Evolutionary conservation across 2,329 filamentous ascomycete genomes (phyloP), one percentile per base, ranked within the genome.

Genomic region (Phyllachora maydis): DNA sequence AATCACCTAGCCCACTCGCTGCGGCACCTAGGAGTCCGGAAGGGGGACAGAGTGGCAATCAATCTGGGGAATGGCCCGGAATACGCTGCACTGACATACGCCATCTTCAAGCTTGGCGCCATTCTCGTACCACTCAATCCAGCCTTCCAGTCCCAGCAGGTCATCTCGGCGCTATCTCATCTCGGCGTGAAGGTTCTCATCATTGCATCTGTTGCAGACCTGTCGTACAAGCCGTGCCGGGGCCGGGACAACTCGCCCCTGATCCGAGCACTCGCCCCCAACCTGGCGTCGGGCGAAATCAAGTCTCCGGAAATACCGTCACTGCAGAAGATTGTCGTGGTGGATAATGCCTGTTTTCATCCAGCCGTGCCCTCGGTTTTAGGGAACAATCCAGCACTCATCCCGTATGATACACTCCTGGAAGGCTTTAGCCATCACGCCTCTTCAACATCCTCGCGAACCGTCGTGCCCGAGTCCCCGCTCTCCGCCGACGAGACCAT

Each of bases 91-190:
- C 60, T 88, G 11, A 85, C 75, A 5, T 95, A 95, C 47, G 83
- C 83, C 1, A 46, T 88, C 26, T 92, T 85, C 55, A 95, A 95
- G 47, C 61, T 95, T 7, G 88, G 88, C n/a, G 85, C 79, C 13
- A 66, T 95, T 23, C 55, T 95, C 31, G 83, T 91, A n/a, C 88
- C 85, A 0, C 51, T 95, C 13, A 95, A 98, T 43, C 85, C 83
- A 11, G 73, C 68, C 2, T 95, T 95, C 55, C 91, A 81, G 35
- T 58, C 66, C 4, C 46, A 54, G 4, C 88, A 95, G 51, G 68
- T 95, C 6, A 56, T 66, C 4, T 64, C 79, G 3, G 85, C 83
- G 0, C 54, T 95, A 14, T 60, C 59, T 6, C 83, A 91, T 38
- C 62, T 98, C 1, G 58, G 56, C 6, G 70, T 69, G 8, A 60